Conservation (phyloP, 1,284 basidiomycete genomes). For the Fomitopsis schrenkii region DNA sequence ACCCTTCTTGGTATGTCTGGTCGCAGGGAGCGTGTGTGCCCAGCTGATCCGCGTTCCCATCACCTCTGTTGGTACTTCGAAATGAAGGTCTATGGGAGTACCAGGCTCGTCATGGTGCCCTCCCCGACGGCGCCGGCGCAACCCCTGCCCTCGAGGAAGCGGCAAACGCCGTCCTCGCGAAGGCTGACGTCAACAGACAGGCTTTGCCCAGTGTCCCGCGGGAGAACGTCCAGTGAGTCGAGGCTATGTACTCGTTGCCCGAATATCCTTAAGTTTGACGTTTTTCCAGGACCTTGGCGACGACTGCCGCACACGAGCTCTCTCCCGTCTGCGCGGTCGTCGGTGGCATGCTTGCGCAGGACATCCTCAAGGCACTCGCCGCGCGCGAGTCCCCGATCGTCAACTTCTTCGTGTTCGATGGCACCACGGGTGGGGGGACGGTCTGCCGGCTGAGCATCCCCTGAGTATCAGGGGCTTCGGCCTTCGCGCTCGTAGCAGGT, state of each 20-base stretch:
- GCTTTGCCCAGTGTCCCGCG: constrained; percentile 51
- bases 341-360: constrained; percentile 92
- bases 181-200: constrained; percentile 69
- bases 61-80: background rate
- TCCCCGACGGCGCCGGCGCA: constrained; percentile 52
- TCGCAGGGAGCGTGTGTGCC: background rate
- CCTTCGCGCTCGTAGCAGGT: background rate
- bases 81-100: constrained; percentile 80
- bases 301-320: constrained; percentile 81
- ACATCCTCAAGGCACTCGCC: constrained; percentile 88
- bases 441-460: constrained; percentile 50
- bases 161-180: constrained; percentile 54
- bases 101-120: constrained; percentile 51
- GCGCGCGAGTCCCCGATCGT: constrained; percentile 89
- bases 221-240: constrained; percentile 56
- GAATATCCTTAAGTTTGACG: background rate
- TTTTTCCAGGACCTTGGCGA: constrained; percentile 48
- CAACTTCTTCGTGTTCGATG: constrained; percentile 91
- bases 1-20: constrained; percentile 63
- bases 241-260: background rate
- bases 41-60: constrained; percentile 1
- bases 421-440: constrained; percentile 71
- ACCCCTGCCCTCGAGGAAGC: constrained; percentile 57
- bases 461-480: background rate
- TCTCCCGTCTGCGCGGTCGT: constrained; percentile 89